These are phyloP conservation scores for Ophiostoma ips DNA, from an alignment of 2,329 filamentous ascomycete genomes.

Conservation along the genomic window DNA sequence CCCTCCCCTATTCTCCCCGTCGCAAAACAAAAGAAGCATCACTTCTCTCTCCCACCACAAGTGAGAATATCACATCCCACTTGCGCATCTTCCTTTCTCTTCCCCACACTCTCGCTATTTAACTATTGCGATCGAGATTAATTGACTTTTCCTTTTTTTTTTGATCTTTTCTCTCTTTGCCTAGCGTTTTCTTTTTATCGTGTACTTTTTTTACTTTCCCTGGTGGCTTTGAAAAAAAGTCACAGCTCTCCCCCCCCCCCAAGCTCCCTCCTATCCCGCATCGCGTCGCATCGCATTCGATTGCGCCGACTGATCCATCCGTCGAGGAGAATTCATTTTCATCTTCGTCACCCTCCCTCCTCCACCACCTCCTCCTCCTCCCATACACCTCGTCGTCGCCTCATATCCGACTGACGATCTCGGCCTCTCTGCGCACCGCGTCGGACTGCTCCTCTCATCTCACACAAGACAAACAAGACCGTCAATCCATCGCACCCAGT, in stretches of 20 bases:
- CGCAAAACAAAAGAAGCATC: too few species aligned
- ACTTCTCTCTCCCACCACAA: background rate
- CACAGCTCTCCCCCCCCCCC: background rate
- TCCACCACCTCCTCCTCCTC: too few species aligned
- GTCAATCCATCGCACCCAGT: slow-evolving; percentile 10
- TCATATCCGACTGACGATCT: slow-evolving; percentile 1
- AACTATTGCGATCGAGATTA: slow-evolving; percentile 12
- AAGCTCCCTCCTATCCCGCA: background rate
- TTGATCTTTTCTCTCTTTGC: background rate
- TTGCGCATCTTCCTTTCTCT: slow-evolving; percentile 3
- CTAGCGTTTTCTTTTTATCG: slow-evolving; percentile 1
- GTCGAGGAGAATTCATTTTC: slow-evolving; percentile 9
- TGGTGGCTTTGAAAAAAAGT: background rate
- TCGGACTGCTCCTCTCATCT: too few species aligned
- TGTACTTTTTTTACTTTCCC: background rate
- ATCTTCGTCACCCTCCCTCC: background rate
- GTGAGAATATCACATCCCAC: background rate
- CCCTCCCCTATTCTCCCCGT: background rate
- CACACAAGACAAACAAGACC: background rate
- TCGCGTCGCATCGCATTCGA: slow-evolving; percentile 12
- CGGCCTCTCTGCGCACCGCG: slow-evolving; percentile 4
- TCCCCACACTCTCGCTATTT: slow-evolving; percentile 10
- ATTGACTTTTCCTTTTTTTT: background rate
- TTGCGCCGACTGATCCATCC: background rate
- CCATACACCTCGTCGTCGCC: slow-evolving; percentile 6